A percentile compares a stretch with the other conserved stretches of the same genome.
Evolutionary conservation across 225 moss, liverwort and hornwort species (phyloP).

Genomic region (Neckera pumila): DNA sequence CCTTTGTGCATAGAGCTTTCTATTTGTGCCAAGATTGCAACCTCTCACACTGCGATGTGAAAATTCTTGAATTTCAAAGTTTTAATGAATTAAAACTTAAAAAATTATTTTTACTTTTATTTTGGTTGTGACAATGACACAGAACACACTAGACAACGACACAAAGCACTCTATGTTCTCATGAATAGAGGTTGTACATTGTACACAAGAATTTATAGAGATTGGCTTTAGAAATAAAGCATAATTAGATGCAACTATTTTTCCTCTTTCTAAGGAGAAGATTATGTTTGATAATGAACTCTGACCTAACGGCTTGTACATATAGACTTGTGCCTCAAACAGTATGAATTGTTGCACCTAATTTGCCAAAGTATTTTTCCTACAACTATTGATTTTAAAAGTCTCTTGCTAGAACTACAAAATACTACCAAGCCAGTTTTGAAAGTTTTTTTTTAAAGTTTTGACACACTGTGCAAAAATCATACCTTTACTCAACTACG

Average conservation of each 20-base stretch:
- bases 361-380: neutral
- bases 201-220: neutral
- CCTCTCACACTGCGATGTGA: too few species aligned
- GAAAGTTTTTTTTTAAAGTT: neutral
- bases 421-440: neutral
- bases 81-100: too few species aligned
- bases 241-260: neutral
- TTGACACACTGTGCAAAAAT: neutral
- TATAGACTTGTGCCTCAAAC: neutral
- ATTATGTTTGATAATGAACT: neutral
- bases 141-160: too few species aligned
- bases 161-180: neutral
- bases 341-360: too few species aligned
- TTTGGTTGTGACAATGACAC: too few species aligned
- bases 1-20: too few species aligned
- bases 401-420: neutral
- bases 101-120: too few species aligned
- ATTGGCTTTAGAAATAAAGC: neutral
- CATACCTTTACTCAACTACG: neutral
- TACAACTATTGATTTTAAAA: neutral
- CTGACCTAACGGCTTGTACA: rapidly evolving
- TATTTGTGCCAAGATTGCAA: too few species aligned
- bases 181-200: too few species aligned
- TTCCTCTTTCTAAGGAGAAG: neutral
- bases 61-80: too few species aligned